These are phyloP conservation scores for Sugiyamaella japonica DNA, from an alignment of 1,139 yeast genomes.

Conservation along the genomic window DNA sequence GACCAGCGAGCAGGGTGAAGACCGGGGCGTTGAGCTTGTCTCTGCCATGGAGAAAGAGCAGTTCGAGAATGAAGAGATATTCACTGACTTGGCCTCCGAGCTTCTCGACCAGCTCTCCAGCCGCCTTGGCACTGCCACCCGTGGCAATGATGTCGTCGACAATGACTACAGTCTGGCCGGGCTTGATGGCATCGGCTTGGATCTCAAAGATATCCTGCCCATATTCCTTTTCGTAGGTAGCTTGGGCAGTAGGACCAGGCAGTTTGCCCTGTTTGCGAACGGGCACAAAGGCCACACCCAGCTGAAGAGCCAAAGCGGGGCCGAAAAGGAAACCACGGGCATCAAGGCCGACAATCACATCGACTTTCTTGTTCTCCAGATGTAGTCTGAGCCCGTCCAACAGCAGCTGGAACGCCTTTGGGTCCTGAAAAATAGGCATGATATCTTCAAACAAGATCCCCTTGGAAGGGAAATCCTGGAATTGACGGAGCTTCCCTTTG, in stretches of 20 bases:
- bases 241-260: slow-evolving; percentile 78
- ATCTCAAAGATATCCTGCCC: slow-evolving; percentile 86
- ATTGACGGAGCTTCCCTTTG: slow-evolving; percentile 51
- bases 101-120: slow-evolving; percentile 76
- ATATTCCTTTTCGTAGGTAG: slow-evolving; percentile 85
- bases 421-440: slow-evolving; percentile 85
- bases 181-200: slow-evolving; percentile 78
- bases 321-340: slow-evolving; percentile 97
- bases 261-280: slow-evolving; percentile 93
- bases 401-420: slow-evolving; percentile 74
- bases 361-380: slow-evolving; percentile 62
- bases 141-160: slow-evolving; percentile 98
- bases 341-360: slow-evolving; percentile 90
- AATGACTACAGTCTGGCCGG: slow-evolving; percentile 76
- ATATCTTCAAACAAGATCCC: slow-evolving; percentile 97
- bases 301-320: slow-evolving; percentile 86
- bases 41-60: slow-evolving; percentile 92
- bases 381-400: slow-evolving; percentile 79
- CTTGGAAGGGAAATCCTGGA: slow-evolving; percentile 88
- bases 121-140: slow-evolving; percentile 94
- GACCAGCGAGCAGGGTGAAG: slow-evolving; percentile 85
- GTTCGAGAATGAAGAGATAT: slow-evolving; percentile 86
- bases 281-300: slow-evolving; percentile 90
- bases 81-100: slow-evolving; percentile 71
- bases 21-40: slow-evolving; percentile 82